Conservation (phyloP, 495 filamentous ascomycete species). For the Aspergillus steynii region DNA sequence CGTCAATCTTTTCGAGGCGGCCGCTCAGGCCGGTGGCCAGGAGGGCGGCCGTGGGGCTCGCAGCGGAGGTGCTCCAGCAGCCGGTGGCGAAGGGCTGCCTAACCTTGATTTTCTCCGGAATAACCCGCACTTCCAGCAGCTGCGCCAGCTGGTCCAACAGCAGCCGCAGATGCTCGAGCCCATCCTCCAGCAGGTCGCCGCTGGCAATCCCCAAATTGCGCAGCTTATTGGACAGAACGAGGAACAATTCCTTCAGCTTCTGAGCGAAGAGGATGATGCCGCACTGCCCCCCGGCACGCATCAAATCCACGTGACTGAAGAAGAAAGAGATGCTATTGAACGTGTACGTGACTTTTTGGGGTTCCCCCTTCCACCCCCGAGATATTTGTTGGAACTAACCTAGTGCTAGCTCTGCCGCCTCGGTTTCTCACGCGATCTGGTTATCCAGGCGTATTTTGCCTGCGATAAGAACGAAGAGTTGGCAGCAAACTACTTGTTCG, state of each 20-base stretch:
- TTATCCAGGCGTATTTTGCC: slow-evolving; percentile 98
- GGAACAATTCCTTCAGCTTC: slow-evolving; percentile 84
- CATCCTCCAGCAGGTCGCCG: slow-evolving; percentile 93
- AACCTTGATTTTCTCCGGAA: slow-evolving; percentile 94
- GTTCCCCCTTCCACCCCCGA: neutral
- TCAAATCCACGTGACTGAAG: slow-evolving; percentile 87
- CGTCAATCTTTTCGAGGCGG: slow-evolving; percentile 93
- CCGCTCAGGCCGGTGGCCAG: slow-evolving; percentile 69
- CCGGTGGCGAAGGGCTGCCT: slow-evolving; percentile 59
- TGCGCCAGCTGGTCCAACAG: slow-evolving; percentile 94
- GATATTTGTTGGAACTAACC: slow-evolving; percentile 28
- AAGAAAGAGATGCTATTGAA: slow-evolving; percentile 96
- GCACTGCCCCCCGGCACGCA: slow-evolving; percentile 85
- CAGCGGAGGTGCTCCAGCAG: slow-evolving; percentile 50
- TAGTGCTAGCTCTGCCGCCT: slow-evolving; percentile 76
- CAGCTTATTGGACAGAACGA: slow-evolving; percentile 86
- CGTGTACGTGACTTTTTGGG: slow-evolving; percentile 60
- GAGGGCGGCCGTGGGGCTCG: slow-evolving; percentile 52
- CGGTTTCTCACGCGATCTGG: slow-evolving; percentile 88
- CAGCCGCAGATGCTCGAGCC: slow-evolving; percentile 98
- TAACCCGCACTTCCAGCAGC: slow-evolving; percentile 96
- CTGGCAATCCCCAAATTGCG: slow-evolving; percentile 92
- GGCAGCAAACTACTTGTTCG: slow-evolving; percentile 96
- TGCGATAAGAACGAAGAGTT: slow-evolving; percentile 99
- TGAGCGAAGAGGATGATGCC: slow-evolving; percentile 79